phyloP scores from a whole-genome alignment of 208 protist species.

The Pavlovales sp. region DNA sequence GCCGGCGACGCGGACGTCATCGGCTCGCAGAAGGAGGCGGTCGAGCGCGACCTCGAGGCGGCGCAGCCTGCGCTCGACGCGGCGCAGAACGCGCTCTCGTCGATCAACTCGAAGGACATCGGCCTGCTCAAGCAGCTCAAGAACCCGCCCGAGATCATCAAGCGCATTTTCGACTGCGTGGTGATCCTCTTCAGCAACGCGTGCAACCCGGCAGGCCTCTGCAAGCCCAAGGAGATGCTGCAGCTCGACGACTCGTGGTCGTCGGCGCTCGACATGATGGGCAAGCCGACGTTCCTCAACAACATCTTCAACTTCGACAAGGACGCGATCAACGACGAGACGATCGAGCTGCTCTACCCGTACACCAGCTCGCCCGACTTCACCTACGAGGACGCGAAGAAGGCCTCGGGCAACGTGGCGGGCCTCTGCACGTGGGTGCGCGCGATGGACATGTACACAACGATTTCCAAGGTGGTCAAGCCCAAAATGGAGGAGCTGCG shows the following conservation, averaged over 20 bases:
- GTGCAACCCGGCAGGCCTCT: background rate
- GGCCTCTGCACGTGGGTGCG: slow-evolving; percentile 89
- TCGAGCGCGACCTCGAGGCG: slow-evolving; percentile 51
- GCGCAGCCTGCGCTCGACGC: slow-evolving; percentile 38
- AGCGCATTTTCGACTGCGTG: slow-evolving; percentile 95
- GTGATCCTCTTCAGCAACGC: slow-evolving; percentile 69
- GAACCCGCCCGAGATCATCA: slow-evolving; percentile 90
- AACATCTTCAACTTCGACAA: slow-evolving; percentile 61
- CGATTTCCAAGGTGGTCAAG: slow-evolving; percentile 88
- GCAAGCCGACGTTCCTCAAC: slow-evolving; percentile 61
- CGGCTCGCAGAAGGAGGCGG: slow-evolving; percentile 46
- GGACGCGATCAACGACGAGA: slow-evolving; percentile 97
- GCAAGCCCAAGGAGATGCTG: slow-evolving; percentile 28
- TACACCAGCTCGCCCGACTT: slow-evolving; percentile 92
- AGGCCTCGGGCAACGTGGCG: slow-evolving; percentile 62
- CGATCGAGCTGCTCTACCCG: slow-evolving; percentile 90
- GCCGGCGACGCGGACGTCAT: slow-evolving; percentile 52
- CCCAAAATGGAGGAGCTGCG: slow-evolving; percentile 82
- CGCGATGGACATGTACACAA: slow-evolving; percentile 93
- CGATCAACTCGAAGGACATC: slow-evolving; percentile 59
- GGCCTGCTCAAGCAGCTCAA: slow-evolving; percentile 77
- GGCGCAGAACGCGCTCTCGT: slow-evolving; percentile 47
- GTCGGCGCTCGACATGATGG: slow-evolving; percentile 59
- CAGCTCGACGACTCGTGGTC: slow-evolving; percentile 42
- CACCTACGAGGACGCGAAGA: slow-evolving; percentile 79